Evolutionary conservation across 2,329 filamentous ascomycete species (phyloP).

Genomic region (Dichotomopilus funicola): DNA sequence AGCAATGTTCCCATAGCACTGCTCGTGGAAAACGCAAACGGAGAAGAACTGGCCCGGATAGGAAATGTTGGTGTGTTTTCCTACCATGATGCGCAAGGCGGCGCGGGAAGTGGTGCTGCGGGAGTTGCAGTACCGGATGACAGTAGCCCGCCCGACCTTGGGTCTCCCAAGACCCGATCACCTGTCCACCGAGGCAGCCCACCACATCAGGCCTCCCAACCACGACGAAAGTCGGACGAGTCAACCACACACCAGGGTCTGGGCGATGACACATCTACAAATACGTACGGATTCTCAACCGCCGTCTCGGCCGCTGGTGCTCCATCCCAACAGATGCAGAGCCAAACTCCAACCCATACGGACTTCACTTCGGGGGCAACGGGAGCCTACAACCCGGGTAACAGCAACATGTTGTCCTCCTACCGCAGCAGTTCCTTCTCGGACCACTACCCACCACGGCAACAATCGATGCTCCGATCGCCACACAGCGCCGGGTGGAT

Average conservation of each 20-base stretch:
- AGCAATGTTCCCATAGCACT: conserved; percentile 50
- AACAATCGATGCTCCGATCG: conserved; percentile 26
- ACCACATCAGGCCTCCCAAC: conserved; percentile 29
- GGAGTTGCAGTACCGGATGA: conserved; percentile 25
- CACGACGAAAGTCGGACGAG: conserved; percentile 27
- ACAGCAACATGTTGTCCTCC: conserved; percentile 48
- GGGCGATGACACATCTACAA: conserved; percentile 40
- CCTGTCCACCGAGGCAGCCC: conserved; percentile 40
- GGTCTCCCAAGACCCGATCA: conserved; percentile 39
- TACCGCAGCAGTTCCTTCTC: conserved; percentile 48
- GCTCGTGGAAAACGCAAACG: conserved; percentile 44
- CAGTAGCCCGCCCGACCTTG: conserved; percentile 34
- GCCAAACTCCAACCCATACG: conserved; percentile 33
- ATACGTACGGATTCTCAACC: conserved; percentile 51
- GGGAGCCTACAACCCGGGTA: conserved; percentile 35
- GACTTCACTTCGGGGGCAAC: conserved; percentile 25
- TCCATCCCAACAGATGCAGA: conserved; percentile 30
- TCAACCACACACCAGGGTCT: conserved; percentile 24
- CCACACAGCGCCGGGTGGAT: conserved; percentile 26
- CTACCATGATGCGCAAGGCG: conserved; percentile 30
- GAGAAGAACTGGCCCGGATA: conserved; percentile 47
- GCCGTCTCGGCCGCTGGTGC: conserved; percentile 44
- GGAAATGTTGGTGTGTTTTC: conserved; percentile 41
- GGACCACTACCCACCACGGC: conserved; percentile 39
- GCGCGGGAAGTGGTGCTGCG: conserved; percentile 24